These are phyloP conservation scores for Orychophragmus violaceus DNA, from an alignment of 345 rosid species.

Conservation along the genomic window DNA sequence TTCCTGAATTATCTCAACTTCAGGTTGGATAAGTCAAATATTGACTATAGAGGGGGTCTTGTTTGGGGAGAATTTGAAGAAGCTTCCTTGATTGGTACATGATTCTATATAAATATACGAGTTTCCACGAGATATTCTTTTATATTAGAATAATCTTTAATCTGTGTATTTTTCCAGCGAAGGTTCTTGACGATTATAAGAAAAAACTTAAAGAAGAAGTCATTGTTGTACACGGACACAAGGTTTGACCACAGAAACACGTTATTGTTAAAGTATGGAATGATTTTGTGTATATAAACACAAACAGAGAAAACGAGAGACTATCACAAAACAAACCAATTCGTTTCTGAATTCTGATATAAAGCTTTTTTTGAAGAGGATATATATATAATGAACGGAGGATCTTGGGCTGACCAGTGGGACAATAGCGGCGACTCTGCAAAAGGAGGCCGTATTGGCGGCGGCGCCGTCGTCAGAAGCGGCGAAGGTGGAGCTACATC, in stretches of 20 bases:
- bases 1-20: not conserved
- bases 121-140: not conserved
- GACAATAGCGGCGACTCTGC: slow-evolving; percentile 32
- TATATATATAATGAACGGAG: slow-evolving; percentile 29
- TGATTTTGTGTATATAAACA: slow-evolving; percentile 6
- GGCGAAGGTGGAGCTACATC: slow-evolving; percentile 24
- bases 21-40: not conserved
- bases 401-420: slow-evolving; percentile 96
- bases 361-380: not conserved
- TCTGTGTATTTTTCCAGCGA: not conserved
- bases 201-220: too few relatives aligned
- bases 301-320: not conserved
- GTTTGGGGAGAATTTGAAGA: not conserved
- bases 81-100: not conserved
- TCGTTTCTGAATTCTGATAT: not conserved
- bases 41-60: not conserved
- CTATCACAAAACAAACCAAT: not conserved
- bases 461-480: slow-evolving; percentile 22
- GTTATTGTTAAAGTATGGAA: not conserved
- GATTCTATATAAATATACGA: not conserved
- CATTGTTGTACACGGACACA: slow-evolving; percentile 7
- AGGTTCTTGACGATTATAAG: too few relatives aligned
- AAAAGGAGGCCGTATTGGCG: slow-evolving; percentile 6
- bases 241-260: slow-evolving; percentile 27
- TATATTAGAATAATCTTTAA: not conserved